Percentiles rank a stretch among this genome's conserved stretches.
These are phyloP conservation scores for Perilla frutescens DNA, from an alignment of 257 asterid genomes.

Conservation along the genomic window DNA sequence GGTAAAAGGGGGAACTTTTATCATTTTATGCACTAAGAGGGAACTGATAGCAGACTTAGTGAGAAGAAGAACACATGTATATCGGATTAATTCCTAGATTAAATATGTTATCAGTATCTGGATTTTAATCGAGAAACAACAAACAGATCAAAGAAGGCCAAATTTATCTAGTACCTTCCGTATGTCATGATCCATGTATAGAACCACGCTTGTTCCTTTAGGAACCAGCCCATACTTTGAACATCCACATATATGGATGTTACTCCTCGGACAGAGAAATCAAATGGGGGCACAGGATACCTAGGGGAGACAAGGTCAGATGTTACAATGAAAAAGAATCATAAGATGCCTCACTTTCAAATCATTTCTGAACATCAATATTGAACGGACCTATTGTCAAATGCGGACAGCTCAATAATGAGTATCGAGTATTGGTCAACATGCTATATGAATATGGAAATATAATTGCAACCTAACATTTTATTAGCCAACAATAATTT, in stretches of 20 bases:
- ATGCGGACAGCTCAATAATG: no score
- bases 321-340: slow-evolving; percentile 27
- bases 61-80: not conserved
- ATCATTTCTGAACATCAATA: slow-evolving; percentile 14
- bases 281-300: slow-evolving; percentile 92
- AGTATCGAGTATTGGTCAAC: no score
- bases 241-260: slow-evolving; percentile 96
- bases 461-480: not conserved
- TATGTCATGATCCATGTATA: slow-evolving; percentile 79
- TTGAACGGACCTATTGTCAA: no score
- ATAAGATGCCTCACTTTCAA: slow-evolving; percentile 22
- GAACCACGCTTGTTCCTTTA: slow-evolving; percentile 96
- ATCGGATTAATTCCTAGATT: not conserved
- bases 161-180: slow-evolving; percentile 67
- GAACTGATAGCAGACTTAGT: not conserved
- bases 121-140: not conserved
- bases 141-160: no score
- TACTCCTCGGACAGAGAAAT: slow-evolving; percentile 91
- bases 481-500: not conserved
- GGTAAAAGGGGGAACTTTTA: not conserved
- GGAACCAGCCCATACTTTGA: slow-evolving; percentile 99
- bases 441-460: no score
- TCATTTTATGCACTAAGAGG: not conserved
- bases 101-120: not conserved
- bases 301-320: slow-evolving; percentile 44